phyloP scores from a whole-genome alignment of 2,329 filamentous ascomycete species.

The Rutstroemia sp. region DNA sequence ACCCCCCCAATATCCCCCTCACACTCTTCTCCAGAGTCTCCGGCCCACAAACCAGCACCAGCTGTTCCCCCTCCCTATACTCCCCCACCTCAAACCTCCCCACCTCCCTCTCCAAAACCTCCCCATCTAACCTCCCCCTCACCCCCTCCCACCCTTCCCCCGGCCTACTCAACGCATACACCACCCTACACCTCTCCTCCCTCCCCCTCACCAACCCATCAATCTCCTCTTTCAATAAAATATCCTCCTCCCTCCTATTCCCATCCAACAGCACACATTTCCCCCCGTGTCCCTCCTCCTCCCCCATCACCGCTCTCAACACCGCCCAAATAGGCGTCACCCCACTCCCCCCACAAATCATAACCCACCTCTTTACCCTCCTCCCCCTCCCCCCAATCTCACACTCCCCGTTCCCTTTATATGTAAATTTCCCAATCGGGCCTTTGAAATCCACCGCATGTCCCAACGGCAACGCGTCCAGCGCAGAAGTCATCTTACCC shows the following conservation, averaged over 20 bases:
- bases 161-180: constrained; percentile 63
- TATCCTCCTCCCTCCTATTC: constrained; percentile 71
- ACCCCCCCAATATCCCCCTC: constrained; percentile 44
- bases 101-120: constrained; percentile 54
- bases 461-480: constrained; percentile 66
- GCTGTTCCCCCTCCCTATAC: constrained; percentile 33
- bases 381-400: constrained; percentile 49
- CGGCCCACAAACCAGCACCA: constrained; percentile 78
- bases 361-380: constrained; percentile 61
- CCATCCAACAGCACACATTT: constrained; percentile 69
- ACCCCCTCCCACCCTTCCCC: constrained; percentile 59
- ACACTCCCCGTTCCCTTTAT: constrained; percentile 60
- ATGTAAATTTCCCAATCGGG: constrained; percentile 79
- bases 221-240: constrained; percentile 69
- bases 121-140: constrained; percentile 57
- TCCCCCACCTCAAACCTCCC: constrained; percentile 29
- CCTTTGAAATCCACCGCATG: constrained; percentile 79
- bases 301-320: constrained; percentile 60
- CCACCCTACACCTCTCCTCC: constrained; percentile 49
- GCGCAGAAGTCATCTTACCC: constrained; percentile 74
- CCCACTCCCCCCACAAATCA: constrained; percentile 85
- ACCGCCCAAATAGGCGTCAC: constrained; percentile 91
- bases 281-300: constrained; percentile 59
- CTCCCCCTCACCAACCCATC: constrained; percentile 52
- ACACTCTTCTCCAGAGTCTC: constrained; percentile 64